These are phyloP conservation scores for Lodderomyces elongisporus DNA, from an alignment of 1,139 yeast genomes.

Conservation along the genomic window DNA sequence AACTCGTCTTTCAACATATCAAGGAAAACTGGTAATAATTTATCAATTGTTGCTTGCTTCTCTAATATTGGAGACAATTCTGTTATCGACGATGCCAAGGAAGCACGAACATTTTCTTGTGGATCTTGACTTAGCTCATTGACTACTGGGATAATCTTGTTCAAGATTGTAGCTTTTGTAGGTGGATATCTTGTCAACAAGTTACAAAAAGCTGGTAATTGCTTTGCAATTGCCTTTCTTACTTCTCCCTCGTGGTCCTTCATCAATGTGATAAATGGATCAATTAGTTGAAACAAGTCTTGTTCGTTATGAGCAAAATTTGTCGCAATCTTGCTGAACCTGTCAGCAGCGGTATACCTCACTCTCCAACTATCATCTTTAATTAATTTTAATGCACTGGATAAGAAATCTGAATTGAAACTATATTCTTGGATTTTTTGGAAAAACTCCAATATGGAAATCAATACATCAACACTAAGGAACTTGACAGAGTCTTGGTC, in stretches of 20 bases:
- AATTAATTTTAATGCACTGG: constrained; percentile 57
- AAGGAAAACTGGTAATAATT: constrained; percentile 80
- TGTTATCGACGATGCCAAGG: constrained; percentile 84
- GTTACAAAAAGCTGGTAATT: constrained; percentile 74
- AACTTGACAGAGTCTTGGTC: constrained; percentile 95
- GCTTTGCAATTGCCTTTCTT: constrained; percentile 89
- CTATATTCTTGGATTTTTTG: constrained; percentile 51
- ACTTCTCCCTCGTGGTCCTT: constrained; percentile 96
- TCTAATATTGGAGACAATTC: constrained; percentile 84
- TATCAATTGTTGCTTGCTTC: constrained; percentile 77
- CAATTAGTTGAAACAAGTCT: constrained; percentile 54
- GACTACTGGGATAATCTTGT: constrained; percentile 77
- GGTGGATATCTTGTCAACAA: constrained; percentile 41
- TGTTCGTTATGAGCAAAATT: constrained; percentile 55
- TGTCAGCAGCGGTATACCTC: constrained; percentile 94
- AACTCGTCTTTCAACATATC: constrained; percentile 95
- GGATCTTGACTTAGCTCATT: constrained; percentile 84
- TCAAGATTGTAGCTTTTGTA: constrained; percentile 52
- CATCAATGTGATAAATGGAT: constrained; percentile 70
- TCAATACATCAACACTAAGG: constrained; percentile 79
- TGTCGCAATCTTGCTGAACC: constrained; percentile 69
- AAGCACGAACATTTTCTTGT: constrained; percentile 88
- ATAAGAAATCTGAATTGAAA: constrained; percentile 58
- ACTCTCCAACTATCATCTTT: constrained; percentile 97
- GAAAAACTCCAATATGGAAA: constrained; percentile 64